A percentile compares a stretch with the other conserved stretches of the same genome.
These are phyloP conservation scores for Medicago lupulina DNA, from an alignment of 306 rosid species.

Conservation along the genomic window DNA sequence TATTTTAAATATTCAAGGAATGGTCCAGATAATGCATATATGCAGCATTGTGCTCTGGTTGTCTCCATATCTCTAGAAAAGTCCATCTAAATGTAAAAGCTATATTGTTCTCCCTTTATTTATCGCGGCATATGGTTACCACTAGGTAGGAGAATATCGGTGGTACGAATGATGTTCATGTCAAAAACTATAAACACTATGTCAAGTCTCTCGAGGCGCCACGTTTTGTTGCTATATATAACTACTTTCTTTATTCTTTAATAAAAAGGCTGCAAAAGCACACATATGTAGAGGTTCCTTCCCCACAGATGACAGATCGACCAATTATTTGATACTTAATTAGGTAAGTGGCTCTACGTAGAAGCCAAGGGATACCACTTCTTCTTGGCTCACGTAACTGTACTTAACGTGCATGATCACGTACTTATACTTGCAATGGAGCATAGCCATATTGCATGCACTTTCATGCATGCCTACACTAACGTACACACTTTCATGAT, in stretches of 20 bases:
- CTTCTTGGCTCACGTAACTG: neutral
- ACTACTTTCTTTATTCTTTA: neutral
- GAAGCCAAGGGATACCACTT: neutral
- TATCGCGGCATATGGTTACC: conserved; percentile 18
- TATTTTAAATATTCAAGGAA: neutral
- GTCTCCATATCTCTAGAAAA: conserved; percentile 28
- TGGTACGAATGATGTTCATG: neutral
- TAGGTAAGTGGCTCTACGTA: neutral
- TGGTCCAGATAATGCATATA: neutral
- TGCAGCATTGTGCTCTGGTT: neutral
- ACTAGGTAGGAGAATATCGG: conserved; percentile 45
- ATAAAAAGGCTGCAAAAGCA: neutral
- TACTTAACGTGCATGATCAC: no score
- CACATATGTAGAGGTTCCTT: neutral
- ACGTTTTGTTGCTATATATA: neutral
- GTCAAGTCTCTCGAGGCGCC: neutral
- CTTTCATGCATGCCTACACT: no score
- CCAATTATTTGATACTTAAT: no score
- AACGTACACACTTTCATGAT: no score
- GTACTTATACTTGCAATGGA: no score
- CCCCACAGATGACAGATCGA: neutral
- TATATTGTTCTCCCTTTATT: conserved; percentile 23
- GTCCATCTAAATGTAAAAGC: conserved; percentile 47
- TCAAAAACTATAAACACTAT: neutral
- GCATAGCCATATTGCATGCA: no score